These are phyloP conservation scores for Chiua sp. DNA, from an alignment of 1,284 basidiomycete genomes.

Conservation along the genomic window DNA sequence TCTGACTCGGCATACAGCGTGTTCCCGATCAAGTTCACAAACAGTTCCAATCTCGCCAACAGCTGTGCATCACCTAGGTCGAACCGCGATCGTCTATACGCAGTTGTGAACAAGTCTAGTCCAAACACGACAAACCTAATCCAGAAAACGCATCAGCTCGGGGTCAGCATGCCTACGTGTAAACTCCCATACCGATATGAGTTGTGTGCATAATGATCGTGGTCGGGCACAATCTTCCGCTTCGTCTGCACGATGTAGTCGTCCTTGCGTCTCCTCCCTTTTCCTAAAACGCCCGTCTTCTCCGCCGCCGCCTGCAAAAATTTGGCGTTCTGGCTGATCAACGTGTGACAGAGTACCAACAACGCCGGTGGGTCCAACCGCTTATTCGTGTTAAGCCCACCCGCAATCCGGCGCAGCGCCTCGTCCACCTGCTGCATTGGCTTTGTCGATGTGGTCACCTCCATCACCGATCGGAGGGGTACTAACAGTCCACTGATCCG, in stretches of 20 bases:
- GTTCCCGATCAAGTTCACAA: constrained; percentile 91
- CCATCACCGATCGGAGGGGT: constrained; percentile 87
- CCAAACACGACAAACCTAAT: constrained; percentile 91
- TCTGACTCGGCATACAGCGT: constrained; percentile 89
- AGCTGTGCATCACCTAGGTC: constrained; percentile 79
- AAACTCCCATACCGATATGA: constrained; percentile 70
- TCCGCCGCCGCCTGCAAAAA: constrained; percentile 74
- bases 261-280: constrained; percentile 47
- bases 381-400: constrained; percentile 86
- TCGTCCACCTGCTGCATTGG: constrained; percentile 91
- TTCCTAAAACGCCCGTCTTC: constrained; percentile 39
- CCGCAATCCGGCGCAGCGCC: constrained; percentile 81
- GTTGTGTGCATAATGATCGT: constrained; percentile 83
- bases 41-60: constrained; percentile 83
- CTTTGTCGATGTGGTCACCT: constrained; percentile 84
- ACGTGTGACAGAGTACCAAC: constrained; percentile 85
- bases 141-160: constrained; percentile 19
- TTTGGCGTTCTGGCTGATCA: constrained; percentile 90
- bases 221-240: constrained; percentile 60
- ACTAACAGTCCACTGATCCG: constrained; percentile 81
- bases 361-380: constrained; percentile 76
- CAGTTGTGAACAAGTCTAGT: constrained; percentile 90
- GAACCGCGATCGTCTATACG: constrained; percentile 86
- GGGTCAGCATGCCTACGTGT: neutral
- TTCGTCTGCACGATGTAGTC: constrained; percentile 83